phyloP scores from a whole-genome alignment of 768 basidiomycete species.

The Suillus brevipes region DNA sequence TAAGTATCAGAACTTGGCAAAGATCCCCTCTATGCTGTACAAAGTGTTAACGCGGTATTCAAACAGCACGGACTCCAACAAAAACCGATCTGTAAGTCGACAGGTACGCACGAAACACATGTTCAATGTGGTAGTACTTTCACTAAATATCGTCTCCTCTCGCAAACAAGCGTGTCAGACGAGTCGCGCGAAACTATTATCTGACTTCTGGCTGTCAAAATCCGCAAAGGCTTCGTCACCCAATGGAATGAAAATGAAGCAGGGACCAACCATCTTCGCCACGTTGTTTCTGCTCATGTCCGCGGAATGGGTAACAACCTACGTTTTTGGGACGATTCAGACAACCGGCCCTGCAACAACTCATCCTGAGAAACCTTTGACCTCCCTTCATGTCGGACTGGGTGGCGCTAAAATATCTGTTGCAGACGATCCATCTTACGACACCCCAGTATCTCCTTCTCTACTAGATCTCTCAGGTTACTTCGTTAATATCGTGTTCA shows the following conservation, averaged over 20 bases:
- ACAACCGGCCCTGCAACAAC: background rate
- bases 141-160: background rate
- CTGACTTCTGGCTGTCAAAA: conserved; percentile 1
- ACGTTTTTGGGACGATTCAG: conserved; percentile 1
- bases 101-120: background rate
- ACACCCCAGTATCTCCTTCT: background rate
- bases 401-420: background rate
- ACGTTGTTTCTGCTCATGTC: background rate
- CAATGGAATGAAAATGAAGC: background rate
- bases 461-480: background rate
- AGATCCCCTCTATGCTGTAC: background rate
- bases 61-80: background rate
- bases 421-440: conserved; percentile 2
- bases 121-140: background rate
- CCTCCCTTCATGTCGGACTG: background rate
- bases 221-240: background rate
- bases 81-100: no score
- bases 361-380: background rate
- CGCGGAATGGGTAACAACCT: conserved; percentile 4
- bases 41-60: background rate
- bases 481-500: background rate
- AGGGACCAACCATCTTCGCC: background rate
- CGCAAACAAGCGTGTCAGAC: background rate
- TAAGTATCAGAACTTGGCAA: background rate
- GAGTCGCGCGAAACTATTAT: background rate